Evolutionary conservation across 2,329 filamentous ascomycete genomes (phyloP), one percentile per base, ranked within the genome.

Genomic region (Alternaria triticimaculans): DNA sequence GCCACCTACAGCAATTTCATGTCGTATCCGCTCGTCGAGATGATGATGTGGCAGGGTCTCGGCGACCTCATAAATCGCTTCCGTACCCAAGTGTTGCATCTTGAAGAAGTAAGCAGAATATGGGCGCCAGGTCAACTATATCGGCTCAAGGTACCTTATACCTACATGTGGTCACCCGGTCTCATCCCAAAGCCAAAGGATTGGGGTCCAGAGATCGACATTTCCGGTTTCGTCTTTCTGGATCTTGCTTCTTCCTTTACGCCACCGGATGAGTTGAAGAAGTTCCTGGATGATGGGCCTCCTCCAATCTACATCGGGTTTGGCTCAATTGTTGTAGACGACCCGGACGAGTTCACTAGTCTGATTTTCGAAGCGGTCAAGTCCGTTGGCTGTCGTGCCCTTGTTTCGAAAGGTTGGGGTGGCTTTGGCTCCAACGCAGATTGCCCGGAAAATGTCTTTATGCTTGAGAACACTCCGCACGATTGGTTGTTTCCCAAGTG

Each of bases 61-160:
- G 92, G 92, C 3, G 92, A 94, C 76, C 81, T 95, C 26, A 87
- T 95, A 67, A 95, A 95, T 72, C 83, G 88, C 26, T 93, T 94
- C 70, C 86, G 92, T 50, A 84, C 88, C 6, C 87, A 89, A 58
- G 92, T 88, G 0, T 82, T 95, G 1, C 87, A 86, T 2, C 81
- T 95, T 0, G 92, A 94, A 67, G 90, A 91, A 0, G 88, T 95
- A 2, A 92, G 89, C 37, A 92, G 89, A 0, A 81, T 94, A 0
- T 94, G 91, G 91, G 92, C 91, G 0, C 91, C 92, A 0, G 91
- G 90, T 0, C 87, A 91, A 43, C 85, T 91, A 0, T 92, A 91
- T 63, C 86, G 91, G 2, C 82, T 93, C 59, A 90, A 92, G 64
- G 90, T 95, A 0, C 91, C 92, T 0, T 91, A 90, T 64, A 92